Evolutionary conservation across 345 rosid genomes (phyloP).

Genomic region (Brassica nigra): DNA sequence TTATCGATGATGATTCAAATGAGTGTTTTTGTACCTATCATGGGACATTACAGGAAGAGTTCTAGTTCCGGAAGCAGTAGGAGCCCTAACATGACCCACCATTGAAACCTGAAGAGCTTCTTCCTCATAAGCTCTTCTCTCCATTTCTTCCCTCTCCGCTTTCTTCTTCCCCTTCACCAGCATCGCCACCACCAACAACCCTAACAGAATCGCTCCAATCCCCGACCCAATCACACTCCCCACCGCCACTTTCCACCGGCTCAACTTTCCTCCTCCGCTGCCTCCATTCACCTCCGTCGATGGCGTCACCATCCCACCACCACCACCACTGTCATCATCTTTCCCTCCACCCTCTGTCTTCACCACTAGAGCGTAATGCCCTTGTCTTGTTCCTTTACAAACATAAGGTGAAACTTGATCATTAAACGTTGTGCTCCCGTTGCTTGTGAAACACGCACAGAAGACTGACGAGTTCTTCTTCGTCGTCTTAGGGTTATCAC

Average conservation of each 20-base stretch:
- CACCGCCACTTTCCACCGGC: conserved; percentile 46
- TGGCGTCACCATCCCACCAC: conserved; percentile 28
- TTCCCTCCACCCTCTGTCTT: background rate
- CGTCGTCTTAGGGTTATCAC: background rate
- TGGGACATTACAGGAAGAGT: conserved; percentile 32
- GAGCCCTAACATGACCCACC: conserved; percentile 48
- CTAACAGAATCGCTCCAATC: conserved; percentile 35
- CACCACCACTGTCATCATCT: background rate
- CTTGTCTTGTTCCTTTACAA: conserved; percentile 39
- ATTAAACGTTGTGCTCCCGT: conserved; percentile 30
- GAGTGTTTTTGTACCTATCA: conserved; percentile 37
- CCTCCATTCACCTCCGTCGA: conserved; percentile 21
- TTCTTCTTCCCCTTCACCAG: conserved; percentile 44
- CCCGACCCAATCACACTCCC: conserved; percentile 43
- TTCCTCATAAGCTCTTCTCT: conserved; percentile 46
- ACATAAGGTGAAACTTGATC: conserved; percentile 41
- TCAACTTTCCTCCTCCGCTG: conserved; percentile 31
- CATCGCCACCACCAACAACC: conserved; percentile 42
- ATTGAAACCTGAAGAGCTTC: conserved; percentile 46
- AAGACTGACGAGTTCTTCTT: conserved; percentile 25
- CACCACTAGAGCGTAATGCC: conserved; percentile 39
- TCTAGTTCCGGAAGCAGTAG: conserved; percentile 38
- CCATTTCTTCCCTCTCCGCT: conserved; percentile 43
- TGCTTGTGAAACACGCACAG: conserved; percentile 41
- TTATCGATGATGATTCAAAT: conserved; percentile 22